Base-by-base conservation (phyloP, 2,329 filamentous ascomycete genomes). In the Phaeomoniella chlamydospora region DNA sequence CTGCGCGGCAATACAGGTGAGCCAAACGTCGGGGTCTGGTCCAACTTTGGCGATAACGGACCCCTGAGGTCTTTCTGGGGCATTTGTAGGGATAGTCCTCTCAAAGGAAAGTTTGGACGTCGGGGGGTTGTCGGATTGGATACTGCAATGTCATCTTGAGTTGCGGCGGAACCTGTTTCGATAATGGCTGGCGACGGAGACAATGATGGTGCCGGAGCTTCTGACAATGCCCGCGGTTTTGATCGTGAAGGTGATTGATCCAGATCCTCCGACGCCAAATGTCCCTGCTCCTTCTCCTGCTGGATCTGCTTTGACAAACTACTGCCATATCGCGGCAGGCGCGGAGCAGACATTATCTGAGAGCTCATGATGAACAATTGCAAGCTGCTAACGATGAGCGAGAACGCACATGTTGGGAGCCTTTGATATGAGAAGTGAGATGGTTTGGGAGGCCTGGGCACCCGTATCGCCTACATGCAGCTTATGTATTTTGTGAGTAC, bases 1-100 rank as follows among this genome's bases (percentile, higher is more conserved):
- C 87, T 78, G 44, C 88, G 76, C 13, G 88, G 88, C 5, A 96
- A 70, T 33, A 93, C 81, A 37, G 87, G 86, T 2, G 85, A 88
- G 30, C 81, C 80, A 62, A 92, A 94, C 33, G 78, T 84, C 45
- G 86, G 81, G 14, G 80, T 79, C 38, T 82, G 72, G 55, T 94
- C 86, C 43, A 90, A 72, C 55, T 92, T 86, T 12, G 87, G 86
- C 2, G 85, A 93, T 40, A 88, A 68, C 46, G 86, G 84, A 16
- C 65, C 61, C 41, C 68, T 76, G 49, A 71, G 77, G 29, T 47
- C 51, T 37, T 61, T 67, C 45, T 62, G 64, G 17, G 79, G 74
- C 66, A 85, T 72, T 50, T 85, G 78, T 45, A 87, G 58, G 15
- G 78, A 77, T 39, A 90, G 65, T 29, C 75, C 76, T 38, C 74